Base-by-base conservation (phyloP, 2,329 filamentous ascomycete species). In the Beauveria pseudobassiana region DNA sequence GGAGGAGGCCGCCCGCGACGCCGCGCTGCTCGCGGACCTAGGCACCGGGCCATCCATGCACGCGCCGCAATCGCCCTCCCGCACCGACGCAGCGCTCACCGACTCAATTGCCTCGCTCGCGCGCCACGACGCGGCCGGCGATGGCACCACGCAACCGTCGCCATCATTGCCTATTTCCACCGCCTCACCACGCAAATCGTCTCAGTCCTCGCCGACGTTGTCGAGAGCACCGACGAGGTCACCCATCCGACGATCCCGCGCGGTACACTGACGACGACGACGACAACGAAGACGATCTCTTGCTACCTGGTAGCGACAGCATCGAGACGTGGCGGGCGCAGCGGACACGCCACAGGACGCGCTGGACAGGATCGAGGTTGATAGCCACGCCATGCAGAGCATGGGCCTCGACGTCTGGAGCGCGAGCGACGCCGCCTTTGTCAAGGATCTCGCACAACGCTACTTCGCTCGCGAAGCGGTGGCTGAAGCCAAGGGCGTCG, bases 401-500 rank as follows among this genome's bases (percentile, higher is more conserved):
- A 88, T 93, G 85, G 90, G 90, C 0, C 79, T 95, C 22, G 90
- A 95, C 67, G 80, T 87, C 1, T 95, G 90, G 89, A 92, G 88
- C 70, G 78, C 81, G 38, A 78, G 78, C 18, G 90, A 93, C 70
- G 83, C 82, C n/a, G 77, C 77, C 3, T 93, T 93, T 69, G 81
- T 91, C 18, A 77, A 77, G 64, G 85, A 87, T 60, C 76, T 89
- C 56, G 76, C 84, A 50, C 78, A 73, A 64, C 74, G 83, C 65
- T 93, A 90, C 75, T 92, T 91, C 74, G 84, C 78, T 34, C 77
- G 87, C 18, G 73, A 78, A 52, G 86, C 85, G 10, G 79, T 80
- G 65, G 82, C 91, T 22, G 83, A 90, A 70, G 84, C 85, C 42
- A 86, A 86, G 69, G 83, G 83, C n/a, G 78, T 92, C 2, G 86